A percentile compares a stretch with the other conserved stretches of the same genome.
These are phyloP conservation scores for Xylaria telfairii DNA, from an alignment of 495 filamentous ascomycete genomes.

Conservation along the genomic window DNA sequence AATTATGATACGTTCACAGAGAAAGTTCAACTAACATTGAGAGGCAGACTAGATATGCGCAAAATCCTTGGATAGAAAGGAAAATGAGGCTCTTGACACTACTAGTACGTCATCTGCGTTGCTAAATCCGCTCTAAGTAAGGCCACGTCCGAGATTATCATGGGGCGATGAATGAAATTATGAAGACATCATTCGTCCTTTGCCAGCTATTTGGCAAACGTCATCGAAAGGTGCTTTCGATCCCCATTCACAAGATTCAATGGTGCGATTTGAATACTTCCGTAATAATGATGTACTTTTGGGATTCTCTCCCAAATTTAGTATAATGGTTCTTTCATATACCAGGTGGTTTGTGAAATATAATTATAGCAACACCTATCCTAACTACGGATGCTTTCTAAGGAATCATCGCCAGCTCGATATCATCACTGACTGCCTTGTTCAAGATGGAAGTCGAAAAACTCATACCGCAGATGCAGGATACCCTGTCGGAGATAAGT, in stretches of 20 bases:
- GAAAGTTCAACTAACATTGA: not conserved
- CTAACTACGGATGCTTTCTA: not conserved
- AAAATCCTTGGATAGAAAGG: not conserved
- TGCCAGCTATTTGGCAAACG: not conserved
- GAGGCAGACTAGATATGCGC: not conserved
- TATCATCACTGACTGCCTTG: not conserved
- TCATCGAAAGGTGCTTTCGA: not conserved
- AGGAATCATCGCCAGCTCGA: not conserved
- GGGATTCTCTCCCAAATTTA: not conserved
- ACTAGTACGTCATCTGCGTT: not conserved
- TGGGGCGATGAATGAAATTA: not conserved
- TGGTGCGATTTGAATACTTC: not conserved
- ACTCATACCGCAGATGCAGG: conserved; percentile 45
- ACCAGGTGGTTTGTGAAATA: too few species aligned
- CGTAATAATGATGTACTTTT: not conserved
- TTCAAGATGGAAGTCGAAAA: conserved; percentile 36
- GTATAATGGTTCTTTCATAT: not conserved
- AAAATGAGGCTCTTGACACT: not conserved
- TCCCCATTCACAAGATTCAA: not conserved
- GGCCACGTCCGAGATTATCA: not conserved
- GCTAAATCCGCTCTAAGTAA: not conserved
- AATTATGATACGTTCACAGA: not conserved
- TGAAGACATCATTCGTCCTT: not conserved
- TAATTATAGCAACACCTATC: too few species aligned
- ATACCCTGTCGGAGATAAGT: conserved; percentile 43